These are phyloP conservation scores for Ehretia macrophylla DNA, from an alignment of 257 asterid genomes.

Conservation along the genomic window DNA sequence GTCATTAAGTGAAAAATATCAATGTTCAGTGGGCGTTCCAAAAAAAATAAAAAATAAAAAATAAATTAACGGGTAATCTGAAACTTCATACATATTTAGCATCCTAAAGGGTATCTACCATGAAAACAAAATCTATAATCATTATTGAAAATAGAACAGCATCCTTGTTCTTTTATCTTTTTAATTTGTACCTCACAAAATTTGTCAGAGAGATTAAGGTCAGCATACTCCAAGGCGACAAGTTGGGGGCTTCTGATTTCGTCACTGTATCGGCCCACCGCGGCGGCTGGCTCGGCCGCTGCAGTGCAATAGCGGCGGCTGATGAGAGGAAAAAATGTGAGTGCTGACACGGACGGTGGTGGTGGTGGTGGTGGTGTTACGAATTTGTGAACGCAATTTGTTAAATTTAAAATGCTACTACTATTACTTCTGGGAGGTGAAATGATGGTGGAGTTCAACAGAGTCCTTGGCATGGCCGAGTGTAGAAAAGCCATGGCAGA, in stretches of 20 bases:
- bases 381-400: not conserved
- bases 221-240: conserved; percentile 77
- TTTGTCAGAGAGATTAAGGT: conserved; percentile 69
- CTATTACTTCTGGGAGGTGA: not conserved
- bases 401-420: not conserved
- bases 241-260: conserved; percentile 46
- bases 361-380: not conserved
- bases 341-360: not conserved
- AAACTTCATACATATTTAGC: no score
- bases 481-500: not conserved
- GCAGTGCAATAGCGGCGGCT: not conserved
- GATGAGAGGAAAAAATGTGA: not conserved
- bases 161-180: no score
- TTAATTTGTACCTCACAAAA: conserved; percentile 37
- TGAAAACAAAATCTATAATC: no score
- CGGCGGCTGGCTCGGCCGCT: conserved; percentile 1
- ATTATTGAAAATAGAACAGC: no score
- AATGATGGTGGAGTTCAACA: not conserved
- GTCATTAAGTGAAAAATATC: no score
- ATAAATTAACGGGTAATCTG: no score
- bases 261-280: conserved; percentile 1
- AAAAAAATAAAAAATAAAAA: no score
- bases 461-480: not conserved
- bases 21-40: no score
- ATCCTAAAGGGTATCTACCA: no score